Evolutionary conservation across 202 grass and related monocot species (phyloP).

Genomic region (Saccharum hybrid): DNA sequence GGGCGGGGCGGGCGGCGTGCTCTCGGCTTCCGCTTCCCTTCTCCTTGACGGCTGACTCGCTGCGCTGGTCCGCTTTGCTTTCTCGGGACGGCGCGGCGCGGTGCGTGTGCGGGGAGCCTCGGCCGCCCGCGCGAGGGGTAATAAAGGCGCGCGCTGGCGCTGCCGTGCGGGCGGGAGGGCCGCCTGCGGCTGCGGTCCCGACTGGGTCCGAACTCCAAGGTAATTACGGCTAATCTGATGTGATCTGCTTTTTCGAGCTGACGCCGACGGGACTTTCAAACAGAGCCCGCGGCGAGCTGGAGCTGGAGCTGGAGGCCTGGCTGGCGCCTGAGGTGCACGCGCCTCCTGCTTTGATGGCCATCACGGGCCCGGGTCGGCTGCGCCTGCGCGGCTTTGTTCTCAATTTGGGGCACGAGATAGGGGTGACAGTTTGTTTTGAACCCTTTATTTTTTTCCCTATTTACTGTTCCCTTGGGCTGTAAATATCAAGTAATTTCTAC

Average conservation of each 20-base stretch:
- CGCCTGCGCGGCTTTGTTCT: too few species aligned
- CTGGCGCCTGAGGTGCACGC: background rate
- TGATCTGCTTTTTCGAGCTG: background rate
- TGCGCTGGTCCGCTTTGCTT: background rate
- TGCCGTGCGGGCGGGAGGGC: too few species aligned
- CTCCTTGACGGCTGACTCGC: background rate
- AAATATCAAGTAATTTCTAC: too few species aligned
- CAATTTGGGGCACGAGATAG: too few species aligned
- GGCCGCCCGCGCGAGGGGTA: background rate
- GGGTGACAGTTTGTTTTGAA: too few species aligned
- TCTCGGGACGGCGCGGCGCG: background rate
- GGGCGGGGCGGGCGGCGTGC: constrained; percentile 34
- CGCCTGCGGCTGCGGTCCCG: background rate
- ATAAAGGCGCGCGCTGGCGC: background rate
- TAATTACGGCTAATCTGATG: background rate
- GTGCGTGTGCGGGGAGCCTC: background rate
- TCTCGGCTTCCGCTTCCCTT: background rate
- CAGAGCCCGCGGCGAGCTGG: background rate
- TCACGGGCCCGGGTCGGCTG: too few species aligned
- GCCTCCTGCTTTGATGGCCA: too few species aligned
- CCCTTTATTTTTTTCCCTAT: too few species aligned
- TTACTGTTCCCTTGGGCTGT: too few species aligned
- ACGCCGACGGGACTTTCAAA: background rate
- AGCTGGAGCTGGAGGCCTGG: background rate
- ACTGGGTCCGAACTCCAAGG: background rate